These are phyloP conservation scores for Cetraspora pellucida DNA, from an alignment of 192 early-diverging fungal species.

Conservation along the genomic window DNA sequence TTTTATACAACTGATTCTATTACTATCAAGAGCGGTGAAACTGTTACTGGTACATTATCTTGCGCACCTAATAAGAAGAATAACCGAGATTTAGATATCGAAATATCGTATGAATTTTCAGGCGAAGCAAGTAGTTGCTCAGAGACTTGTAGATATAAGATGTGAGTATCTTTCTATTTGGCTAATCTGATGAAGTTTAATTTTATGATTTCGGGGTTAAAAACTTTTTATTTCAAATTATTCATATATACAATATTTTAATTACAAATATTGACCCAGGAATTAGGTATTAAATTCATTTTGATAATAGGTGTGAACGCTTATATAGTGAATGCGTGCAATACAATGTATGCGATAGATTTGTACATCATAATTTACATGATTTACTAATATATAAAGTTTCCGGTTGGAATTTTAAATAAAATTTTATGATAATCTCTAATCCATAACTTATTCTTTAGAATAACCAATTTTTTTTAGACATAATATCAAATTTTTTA, in stretches of 20 bases:
- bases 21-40: conserved; percentile 81
- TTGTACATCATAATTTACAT: too few species aligned
- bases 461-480: too few species aligned
- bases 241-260: background rate
- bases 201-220: background rate
- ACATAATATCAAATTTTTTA: too few species aligned
- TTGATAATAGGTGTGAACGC: too few species aligned
- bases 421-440: too few species aligned
- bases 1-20: conserved; percentile 77
- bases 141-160: conserved; percentile 50
- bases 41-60: conserved; percentile 56
- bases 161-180: conserved; percentile 34
- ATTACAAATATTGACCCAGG: background rate
- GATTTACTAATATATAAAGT: too few species aligned
- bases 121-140: conserved; percentile 40
- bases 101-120: conserved; percentile 56
- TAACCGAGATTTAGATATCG: conserved; percentile 93
- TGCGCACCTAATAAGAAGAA: conserved; percentile 78
- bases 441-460: too few species aligned
- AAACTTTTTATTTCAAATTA: background rate
- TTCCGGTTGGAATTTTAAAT: too few species aligned
- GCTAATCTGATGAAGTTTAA: background rate
- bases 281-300: conserved; percentile 33
- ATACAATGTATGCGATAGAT: too few species aligned
- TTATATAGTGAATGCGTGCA: too few species aligned